These are phyloP conservation scores for Puccinia hordei DNA, from an alignment of 1,284 basidiomycete genomes.

Conservation along the genomic window DNA sequence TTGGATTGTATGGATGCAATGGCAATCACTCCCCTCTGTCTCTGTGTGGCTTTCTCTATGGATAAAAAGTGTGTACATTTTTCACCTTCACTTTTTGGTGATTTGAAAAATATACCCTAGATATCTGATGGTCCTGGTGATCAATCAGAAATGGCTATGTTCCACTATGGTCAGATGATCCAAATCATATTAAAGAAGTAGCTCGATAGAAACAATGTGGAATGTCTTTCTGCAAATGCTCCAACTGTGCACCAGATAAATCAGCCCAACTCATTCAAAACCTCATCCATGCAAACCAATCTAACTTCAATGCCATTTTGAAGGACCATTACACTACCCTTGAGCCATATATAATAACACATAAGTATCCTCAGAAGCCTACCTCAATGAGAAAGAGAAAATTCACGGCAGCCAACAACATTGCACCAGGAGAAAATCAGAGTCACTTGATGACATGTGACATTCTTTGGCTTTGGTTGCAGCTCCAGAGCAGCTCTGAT, in stretches of 20 bases:
- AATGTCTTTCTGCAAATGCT: not conserved
- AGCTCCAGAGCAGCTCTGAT: too few relatives aligned
- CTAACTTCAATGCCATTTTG: not conserved
- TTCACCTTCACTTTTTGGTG: not conserved
- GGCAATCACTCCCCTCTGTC: not conserved
- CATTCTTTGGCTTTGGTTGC: too few relatives aligned
- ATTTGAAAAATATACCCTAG: not conserved
- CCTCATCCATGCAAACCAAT: not conserved
- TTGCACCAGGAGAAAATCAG: too few relatives aligned
- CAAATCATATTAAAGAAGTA: not conserved
- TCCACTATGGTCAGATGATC: not conserved
- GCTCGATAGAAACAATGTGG: not conserved
- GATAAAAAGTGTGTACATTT: not conserved
- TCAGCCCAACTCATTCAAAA: not conserved
- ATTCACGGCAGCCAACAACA: not conserved
- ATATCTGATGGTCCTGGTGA: not conserved
- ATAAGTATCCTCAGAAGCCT: not conserved
- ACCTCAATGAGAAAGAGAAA: not conserved
- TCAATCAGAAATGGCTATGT: not conserved
- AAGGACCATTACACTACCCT: not conserved
- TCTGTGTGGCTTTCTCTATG: not conserved
- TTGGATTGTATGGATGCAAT: not conserved
- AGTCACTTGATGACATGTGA: too few relatives aligned
- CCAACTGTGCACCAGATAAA: not conserved
- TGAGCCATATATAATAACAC: not conserved